phyloP scores from a whole-genome alignment of 208 protist species.

The Trichomonas vaginalis region DNA sequence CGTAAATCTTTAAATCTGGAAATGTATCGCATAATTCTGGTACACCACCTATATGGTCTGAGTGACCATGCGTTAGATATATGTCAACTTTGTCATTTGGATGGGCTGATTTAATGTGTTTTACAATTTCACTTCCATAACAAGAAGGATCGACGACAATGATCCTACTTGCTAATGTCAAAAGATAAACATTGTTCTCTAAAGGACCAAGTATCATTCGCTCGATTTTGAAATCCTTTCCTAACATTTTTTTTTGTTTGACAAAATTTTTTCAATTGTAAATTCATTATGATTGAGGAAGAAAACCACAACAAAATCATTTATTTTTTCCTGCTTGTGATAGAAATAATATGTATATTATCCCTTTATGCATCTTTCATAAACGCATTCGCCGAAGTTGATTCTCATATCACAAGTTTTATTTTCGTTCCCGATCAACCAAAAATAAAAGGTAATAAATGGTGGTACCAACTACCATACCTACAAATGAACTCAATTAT shows the following conservation, averaged over 20 bases:
- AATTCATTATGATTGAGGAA: too few relatives aligned
- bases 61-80: neutral
- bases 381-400: too few relatives aligned
- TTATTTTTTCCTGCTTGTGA: too few relatives aligned
- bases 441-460: too few relatives aligned
- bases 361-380: too few relatives aligned
- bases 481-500: too few relatives aligned
- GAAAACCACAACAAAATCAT: too few relatives aligned
- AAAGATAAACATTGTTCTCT: neutral
- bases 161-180: neutral
- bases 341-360: too few relatives aligned
- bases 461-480: too few relatives aligned
- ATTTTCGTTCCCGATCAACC: too few relatives aligned
- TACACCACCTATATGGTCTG: neutral
- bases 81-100: neutral
- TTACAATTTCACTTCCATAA: neutral
- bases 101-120: neutral
- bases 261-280: too few relatives aligned
- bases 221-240: neutral
- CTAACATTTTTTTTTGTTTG: neutral
- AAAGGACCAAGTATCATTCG: neutral
- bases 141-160: neutral
- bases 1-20: neutral
- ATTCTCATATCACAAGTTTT: too few relatives aligned
- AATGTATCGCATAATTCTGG: neutral